Evolutionary conservation across 2,329 filamentous ascomycete species (phyloP), one percentile per base, ranked within the genome.

Genomic region (Calycina herbarum): DNA sequence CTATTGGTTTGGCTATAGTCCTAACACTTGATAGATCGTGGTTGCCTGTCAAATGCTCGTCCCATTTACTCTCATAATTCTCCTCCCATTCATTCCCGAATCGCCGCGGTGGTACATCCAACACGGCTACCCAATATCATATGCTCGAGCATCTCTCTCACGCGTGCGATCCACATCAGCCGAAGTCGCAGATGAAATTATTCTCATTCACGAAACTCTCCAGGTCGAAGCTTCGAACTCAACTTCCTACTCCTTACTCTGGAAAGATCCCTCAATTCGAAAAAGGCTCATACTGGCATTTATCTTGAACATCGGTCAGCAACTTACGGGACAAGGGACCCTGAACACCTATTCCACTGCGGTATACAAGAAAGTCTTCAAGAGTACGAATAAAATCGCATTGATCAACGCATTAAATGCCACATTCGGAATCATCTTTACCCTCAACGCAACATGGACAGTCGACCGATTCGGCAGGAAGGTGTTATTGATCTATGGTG

Each of bases 351-450:
- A 91, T 81, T 88, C 85, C 31, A 89, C 87, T 27, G 83, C 85
- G 71, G 89, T 91, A 72, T 91, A 91, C 80, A 85, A 89, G 78
- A 87, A 89, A 75, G 84, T 91, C 29, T 91, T 89, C 80, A 81
- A 79, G n/a, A 81, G 77, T 63, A 79, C 77, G 64, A 79, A 82
- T 58, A 85, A 82, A 29, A 89, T 91, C 73, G 86, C 87, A 67
- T 80, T 91, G 35, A 91, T 91, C 80, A 91, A 91, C 75, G 89
- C 89, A 2, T 81, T 91, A 62, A 91, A 91, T 75, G 88, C 88
- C 40, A 91, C 88, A 3, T 89, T 88, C 70, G 87, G 87, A 58
- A 91, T 91, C 66, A 67, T 91, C 20, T 91, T 91, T 77, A 92
- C 89, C 0, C 80, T 91, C 54, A 91, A 91, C 70, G 89, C 89